phyloP scores from a whole-genome alignment of 2,329 filamentous ascomycete species.

The Cryphonectria parasitica region DNA sequence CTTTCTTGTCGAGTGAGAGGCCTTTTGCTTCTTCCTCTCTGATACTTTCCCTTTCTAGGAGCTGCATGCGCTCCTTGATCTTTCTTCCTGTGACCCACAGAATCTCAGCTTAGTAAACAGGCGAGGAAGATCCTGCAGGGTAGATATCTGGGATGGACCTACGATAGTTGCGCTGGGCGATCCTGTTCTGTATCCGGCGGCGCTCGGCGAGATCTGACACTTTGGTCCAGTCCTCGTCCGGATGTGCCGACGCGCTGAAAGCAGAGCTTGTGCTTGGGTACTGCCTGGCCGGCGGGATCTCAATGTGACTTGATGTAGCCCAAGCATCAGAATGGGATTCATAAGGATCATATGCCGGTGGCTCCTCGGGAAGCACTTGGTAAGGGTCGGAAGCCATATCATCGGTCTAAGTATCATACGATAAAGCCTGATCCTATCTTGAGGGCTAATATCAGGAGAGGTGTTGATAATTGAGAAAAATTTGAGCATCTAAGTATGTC shows the following conservation, averaged over 20 bases:
- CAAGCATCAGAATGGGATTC: slow-evolving; percentile 26
- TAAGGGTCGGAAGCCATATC: slow-evolving; percentile 26
- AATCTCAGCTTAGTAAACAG: neutral
- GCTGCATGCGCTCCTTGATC: slow-evolving; percentile 86
- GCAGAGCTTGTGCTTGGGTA: slow-evolving; percentile 76
- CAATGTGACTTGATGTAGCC: slow-evolving; percentile 18
- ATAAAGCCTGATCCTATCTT: too few species aligned
- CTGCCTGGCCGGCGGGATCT: slow-evolving; percentile 26
- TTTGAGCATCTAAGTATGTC: too few species aligned
- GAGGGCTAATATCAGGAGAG: too few species aligned
- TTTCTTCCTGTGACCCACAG: slow-evolving; percentile 70
- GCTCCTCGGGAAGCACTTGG: slow-evolving; percentile 28
- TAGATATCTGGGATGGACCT: slow-evolving; percentile 37
- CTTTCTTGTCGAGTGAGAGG: too few species aligned
- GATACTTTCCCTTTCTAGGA: slow-evolving; percentile 78
- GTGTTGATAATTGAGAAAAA: too few species aligned
- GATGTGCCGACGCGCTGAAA: slow-evolving; percentile 91
- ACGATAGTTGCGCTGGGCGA: slow-evolving; percentile 98
- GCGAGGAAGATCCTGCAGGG: slow-evolving; percentile 14
- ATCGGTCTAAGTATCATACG: too few species aligned
- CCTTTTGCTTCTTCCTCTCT: slow-evolving; percentile 41
- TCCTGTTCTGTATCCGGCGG: slow-evolving; percentile 92
- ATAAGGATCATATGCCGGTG: slow-evolving; percentile 23
- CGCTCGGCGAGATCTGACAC: slow-evolving; percentile 96
- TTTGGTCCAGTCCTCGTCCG: slow-evolving; percentile 99